Conservation (phyloP, 2,329 filamentous ascomycete species). For the Hymenoscyphus fraxineus region DNA sequence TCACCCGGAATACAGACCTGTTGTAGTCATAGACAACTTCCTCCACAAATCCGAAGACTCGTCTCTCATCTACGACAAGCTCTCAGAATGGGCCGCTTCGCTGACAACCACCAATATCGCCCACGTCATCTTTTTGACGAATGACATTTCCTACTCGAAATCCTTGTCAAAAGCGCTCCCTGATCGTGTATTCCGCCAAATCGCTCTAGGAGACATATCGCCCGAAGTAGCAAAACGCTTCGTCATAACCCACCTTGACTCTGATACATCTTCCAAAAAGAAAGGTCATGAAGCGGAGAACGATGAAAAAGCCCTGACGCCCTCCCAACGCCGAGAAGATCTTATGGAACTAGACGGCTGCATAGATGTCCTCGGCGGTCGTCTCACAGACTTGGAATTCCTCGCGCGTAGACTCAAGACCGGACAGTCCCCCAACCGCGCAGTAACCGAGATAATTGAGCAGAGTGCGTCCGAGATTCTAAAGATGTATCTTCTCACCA, state of each 20-base stretch:
- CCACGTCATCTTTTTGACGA: constrained; percentile 91
- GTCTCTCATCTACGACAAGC: constrained; percentile 66
- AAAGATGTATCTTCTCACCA: constrained; percentile 81
- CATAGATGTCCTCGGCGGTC: constrained; percentile 79
- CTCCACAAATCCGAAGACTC: constrained; percentile 71
- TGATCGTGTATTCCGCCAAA: constrained; percentile 83
- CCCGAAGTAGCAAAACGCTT: constrained; percentile 85
- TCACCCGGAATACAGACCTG: constrained; percentile 76
- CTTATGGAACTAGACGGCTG: constrained; percentile 73
- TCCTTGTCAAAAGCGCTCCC: constrained; percentile 81
- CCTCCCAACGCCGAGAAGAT: constrained; percentile 40
- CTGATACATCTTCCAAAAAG: constrained; percentile 24
- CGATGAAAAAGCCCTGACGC: constrained; percentile 29
- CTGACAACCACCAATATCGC: constrained; percentile 84
- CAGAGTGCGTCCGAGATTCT: constrained; percentile 86
- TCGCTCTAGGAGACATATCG: constrained; percentile 81
- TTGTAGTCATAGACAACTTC: constrained; percentile 91
- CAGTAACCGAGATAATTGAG: constrained; percentile 82
- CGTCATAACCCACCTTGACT: constrained; percentile 75
- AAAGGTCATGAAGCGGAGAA: constrained; percentile 33
- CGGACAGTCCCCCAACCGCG: constrained; percentile 76
- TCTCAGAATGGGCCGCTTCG: constrained; percentile 85
- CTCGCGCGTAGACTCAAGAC: constrained; percentile 84
- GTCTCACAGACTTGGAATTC: constrained; percentile 93
- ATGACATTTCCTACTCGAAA: constrained; percentile 84